Evolutionary conservation across 2,329 filamentous ascomycete species (phyloP), one percentile per base, ranked within the genome.

Genomic region (Zasmidium cellare): DNA sequence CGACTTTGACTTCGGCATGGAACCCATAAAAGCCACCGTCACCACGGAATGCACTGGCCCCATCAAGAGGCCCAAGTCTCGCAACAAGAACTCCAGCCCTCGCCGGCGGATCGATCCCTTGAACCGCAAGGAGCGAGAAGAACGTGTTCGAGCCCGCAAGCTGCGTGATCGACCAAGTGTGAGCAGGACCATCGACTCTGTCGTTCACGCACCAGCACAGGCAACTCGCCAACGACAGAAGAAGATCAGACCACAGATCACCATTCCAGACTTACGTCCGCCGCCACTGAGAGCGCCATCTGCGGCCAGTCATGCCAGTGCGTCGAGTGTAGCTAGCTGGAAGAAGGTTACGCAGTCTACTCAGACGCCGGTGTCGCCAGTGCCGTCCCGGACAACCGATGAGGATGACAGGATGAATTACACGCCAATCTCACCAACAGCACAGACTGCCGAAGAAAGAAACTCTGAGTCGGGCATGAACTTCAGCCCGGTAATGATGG

Each of bases 401-500:
- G 14, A 58, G 54, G 63, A 66, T 19, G 65, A 67, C 23, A 59
- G 63, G 50, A 63, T 61, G 12, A 65, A 60, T 3, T 68, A 66
- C 49, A 64, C 66, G 11, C 68, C 69, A 12, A 63, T 67, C 20
- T 71, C 67, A 2, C 63, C 67, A 3, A 64, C 60, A 23, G 59
- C 61, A 3, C 67, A 41, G 20, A 46, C 62, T 25, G 59, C 57
- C 11, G 62, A 62, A 53, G 58, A 48, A 9, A 52, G 48, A 46
- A 50, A 52, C 2, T 41, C 51, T 3, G 59, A 57, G 45, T 53
- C 56, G 35, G 51, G 55, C 19, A 58, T 59, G 35, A 44, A 52
- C 12, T 58, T 71, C 25, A 71, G 70, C n/a, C 71, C 72, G 11
- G 64, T 69, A n/a, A 71, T 71, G 67, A 67, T 71, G 9, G 67